Conservation (phyloP, 1,284 basidiomycete species). For the Microbotryomycetes sp. region DNA sequence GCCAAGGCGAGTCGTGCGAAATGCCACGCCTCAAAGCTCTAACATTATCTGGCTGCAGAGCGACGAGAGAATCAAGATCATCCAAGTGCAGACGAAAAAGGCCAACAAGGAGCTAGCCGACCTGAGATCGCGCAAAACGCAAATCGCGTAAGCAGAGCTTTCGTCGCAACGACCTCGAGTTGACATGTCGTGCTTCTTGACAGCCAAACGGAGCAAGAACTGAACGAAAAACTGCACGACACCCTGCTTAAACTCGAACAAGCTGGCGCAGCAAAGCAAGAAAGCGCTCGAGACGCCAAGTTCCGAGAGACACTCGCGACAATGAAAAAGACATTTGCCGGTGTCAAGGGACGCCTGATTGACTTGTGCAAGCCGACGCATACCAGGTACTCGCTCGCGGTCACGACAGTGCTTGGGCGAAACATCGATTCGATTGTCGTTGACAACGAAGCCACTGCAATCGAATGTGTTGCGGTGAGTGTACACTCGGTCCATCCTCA, state of each 20-base stretch:
- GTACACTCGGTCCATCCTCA: background rate
- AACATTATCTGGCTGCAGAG: no score
- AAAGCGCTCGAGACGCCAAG: constrained; percentile 73
- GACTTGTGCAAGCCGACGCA: constrained; percentile 90
- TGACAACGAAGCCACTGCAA: constrained; percentile 91
- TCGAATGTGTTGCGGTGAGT: constrained; percentile 87
- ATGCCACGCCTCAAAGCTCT: no score
- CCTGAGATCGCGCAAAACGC: constrained; percentile 14
- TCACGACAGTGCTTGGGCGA: constrained; percentile 89
- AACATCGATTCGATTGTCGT: constrained; percentile 95
- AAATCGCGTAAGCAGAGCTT: constrained; percentile 3
- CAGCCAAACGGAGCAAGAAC: constrained; percentile 77
- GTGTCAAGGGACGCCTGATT: constrained; percentile 63
- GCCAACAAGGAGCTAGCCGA: constrained; percentile 52
- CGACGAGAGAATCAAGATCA: constrained; percentile 47
- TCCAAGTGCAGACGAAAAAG: constrained; percentile 63
- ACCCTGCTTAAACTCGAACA: constrained; percentile 78
- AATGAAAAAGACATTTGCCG: constrained; percentile 76
- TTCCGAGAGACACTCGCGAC: constrained; percentile 78
- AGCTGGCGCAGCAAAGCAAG: constrained; percentile 74
- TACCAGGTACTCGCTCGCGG: constrained; percentile 85
- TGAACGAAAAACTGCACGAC: constrained; percentile 81
- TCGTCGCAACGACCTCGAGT: background rate
- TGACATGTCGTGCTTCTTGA: background rate
- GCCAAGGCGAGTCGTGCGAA: constrained; percentile 48